Conservation (phyloP, 2,329 filamentous ascomycete genomes). For the Dactylonectria estremocensis region DNA sequence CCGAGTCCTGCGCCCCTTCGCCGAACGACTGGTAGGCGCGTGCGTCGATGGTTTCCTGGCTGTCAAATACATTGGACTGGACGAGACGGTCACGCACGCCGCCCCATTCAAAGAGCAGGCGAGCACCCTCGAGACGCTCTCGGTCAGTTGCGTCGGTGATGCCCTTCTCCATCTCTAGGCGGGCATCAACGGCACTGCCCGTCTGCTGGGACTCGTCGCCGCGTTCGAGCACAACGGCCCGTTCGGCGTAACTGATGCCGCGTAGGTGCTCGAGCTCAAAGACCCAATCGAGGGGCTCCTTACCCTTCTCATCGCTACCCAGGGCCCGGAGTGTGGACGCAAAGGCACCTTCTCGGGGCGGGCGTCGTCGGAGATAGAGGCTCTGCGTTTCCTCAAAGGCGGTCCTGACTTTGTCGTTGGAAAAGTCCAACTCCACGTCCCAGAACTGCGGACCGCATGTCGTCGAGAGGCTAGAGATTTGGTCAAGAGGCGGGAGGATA, state of each 20-base stretch:
- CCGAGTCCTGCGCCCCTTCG: constrained; percentile 34
- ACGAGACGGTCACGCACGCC: constrained; percentile 59
- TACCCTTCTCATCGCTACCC: constrained; percentile 60
- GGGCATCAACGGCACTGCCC: constrained; percentile 76
- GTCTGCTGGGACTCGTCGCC: constrained; percentile 65
- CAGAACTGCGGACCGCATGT: constrained; percentile 80
- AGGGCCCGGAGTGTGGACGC: constrained; percentile 81
- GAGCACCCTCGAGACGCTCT: constrained; percentile 63
- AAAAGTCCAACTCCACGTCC: constrained; percentile 85
- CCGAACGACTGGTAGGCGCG: constrained; percentile 39
- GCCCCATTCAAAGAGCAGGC: constrained; percentile 71
- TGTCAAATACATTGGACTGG: constrained; percentile 48
- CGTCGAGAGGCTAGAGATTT: constrained; percentile 72
- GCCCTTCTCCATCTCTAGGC: constrained; percentile 74
- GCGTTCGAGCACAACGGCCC: constrained; percentile 71
- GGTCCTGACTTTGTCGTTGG: constrained; percentile 72
- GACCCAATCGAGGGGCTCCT: constrained; percentile 79
- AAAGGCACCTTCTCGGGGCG: constrained; percentile 79
- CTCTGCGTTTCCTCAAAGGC: constrained; percentile 79
- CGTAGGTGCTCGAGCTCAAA: constrained; percentile 73
- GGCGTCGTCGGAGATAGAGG: constrained; percentile 80
- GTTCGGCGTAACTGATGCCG: constrained; percentile 76
- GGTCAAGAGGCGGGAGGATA: constrained; percentile 75
- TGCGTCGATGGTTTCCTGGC: constrained; percentile 53
- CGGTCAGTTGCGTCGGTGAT: constrained; percentile 59